A percentile compares a stretch with the other conserved stretches of the same genome.
These are phyloP conservation scores for Auricularia auricula-judae DNA, from an alignment of 768 basidiomycete genomes.

Conservation along the genomic window DNA sequence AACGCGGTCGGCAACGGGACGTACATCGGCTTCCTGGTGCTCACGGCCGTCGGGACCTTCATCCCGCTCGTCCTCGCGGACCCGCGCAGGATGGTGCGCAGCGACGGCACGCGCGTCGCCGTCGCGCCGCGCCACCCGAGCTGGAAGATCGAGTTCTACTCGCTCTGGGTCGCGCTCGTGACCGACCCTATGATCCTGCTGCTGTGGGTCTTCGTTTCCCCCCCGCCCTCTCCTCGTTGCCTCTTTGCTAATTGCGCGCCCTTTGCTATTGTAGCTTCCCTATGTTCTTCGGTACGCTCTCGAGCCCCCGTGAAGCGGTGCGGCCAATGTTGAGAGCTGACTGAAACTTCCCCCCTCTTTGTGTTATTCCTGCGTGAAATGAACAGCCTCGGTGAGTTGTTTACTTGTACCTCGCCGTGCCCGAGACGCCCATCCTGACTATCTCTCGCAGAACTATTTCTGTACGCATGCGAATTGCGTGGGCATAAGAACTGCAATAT, in stretches of 20 bases:
- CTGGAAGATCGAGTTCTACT: slow-evolving; percentile 65
- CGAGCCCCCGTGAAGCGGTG: neutral
- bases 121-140: slow-evolving; percentile 52
- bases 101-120: slow-evolving; percentile 57
- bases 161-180: slow-evolving; percentile 54
- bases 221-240: neutral
- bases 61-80: slow-evolving; percentile 64
- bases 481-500: neutral
- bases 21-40: slow-evolving; percentile 65
- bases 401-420: neutral
- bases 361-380: slow-evolving; percentile 19
- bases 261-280: slow-evolving; percentile 36
- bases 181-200: slow-evolving; percentile 64
- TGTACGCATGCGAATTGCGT: slow-evolving; percentile 3
- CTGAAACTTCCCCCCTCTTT: neutral
- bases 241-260: neutral
- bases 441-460: slow-evolving; percentile 4
- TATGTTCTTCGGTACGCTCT: slow-evolving; percentile 54
- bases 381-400: slow-evolving; percentile 27
- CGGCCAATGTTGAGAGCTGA: neutral
- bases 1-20: slow-evolving; percentile 12
- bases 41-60: slow-evolving; percentile 55
- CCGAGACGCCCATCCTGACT: neutral
- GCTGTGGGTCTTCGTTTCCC: slow-evolving; percentile 18
- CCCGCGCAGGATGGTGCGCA: slow-evolving; percentile 60